Conservation (phyloP, 176 grass and related monocot species). For the Bothriochloa decipiens region DNA sequence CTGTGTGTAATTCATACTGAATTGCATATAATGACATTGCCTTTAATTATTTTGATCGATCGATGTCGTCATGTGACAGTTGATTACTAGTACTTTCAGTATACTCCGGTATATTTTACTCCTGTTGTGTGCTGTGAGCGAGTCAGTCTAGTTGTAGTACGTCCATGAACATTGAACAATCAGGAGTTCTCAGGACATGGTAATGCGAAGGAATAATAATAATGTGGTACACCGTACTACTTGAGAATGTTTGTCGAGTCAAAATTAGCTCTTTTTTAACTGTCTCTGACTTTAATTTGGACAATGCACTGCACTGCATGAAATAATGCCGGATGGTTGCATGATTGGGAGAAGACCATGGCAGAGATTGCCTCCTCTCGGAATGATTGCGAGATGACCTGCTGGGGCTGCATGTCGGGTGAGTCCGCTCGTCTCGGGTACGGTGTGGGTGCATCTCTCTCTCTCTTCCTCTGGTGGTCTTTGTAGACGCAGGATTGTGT, state of each 20-base stretch:
- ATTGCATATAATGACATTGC: slow-evolving; percentile 41
- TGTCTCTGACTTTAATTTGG: slow-evolving; percentile 41
- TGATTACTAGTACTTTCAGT: neutral
- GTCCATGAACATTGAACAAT: neutral
- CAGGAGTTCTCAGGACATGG: neutral
- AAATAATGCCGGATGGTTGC: slow-evolving; percentile 59
- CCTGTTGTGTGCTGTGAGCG: neutral
- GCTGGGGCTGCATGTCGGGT: slow-evolving; percentile 52
- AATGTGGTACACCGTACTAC: neutral
- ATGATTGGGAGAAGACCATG: slow-evolving; percentile 64
- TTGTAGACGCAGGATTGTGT: slow-evolving; percentile 30
- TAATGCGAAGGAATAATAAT: neutral
- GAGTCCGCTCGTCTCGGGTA: neutral
- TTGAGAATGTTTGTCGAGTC: slow-evolving; percentile 33
- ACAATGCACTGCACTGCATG: slow-evolving; percentile 48
- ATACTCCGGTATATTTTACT: neutral
- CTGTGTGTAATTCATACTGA: slow-evolving; percentile 53
- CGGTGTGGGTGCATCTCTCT: no score
- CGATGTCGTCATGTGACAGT: neutral
- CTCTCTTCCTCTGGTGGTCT: neutral
- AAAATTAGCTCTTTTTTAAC: slow-evolving; percentile 35
- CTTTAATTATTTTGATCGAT: neutral
- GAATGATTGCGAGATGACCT: slow-evolving; percentile 58
- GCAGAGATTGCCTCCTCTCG: slow-evolving; percentile 45
- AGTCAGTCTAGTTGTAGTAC: neutral